phyloP scores from a whole-genome alignment of 2,329 filamentous ascomycete species.

The Tolypocladium tundrense region DNA sequence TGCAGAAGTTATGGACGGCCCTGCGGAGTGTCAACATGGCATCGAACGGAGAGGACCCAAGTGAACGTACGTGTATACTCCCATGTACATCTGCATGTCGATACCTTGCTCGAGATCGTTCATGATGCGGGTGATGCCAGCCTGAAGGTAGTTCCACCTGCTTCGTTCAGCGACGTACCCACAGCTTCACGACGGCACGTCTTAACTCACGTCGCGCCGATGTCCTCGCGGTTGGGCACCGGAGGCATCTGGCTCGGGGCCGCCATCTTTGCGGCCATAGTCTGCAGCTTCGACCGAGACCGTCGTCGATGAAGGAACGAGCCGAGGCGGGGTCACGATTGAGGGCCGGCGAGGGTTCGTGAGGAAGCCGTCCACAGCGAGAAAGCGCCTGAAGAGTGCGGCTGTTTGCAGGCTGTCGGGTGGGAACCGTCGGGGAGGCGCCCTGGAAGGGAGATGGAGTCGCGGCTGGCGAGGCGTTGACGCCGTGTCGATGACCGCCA shows the following conservation, averaged over 20 bases:
- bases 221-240: conserved; percentile 52
- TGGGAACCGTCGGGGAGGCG: not conserved
- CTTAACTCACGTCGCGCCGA: conserved; percentile 35
- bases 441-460: not conserved
- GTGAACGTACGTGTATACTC: conserved; percentile 69
- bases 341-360: not conserved
- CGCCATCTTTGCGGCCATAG: conserved; percentile 25
- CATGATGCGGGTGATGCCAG: conserved; percentile 89
- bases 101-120: conserved; percentile 81
- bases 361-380: not conserved
- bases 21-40: conserved; percentile 25
- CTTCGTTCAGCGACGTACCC: conserved; percentile 11
- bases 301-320: not conserved
- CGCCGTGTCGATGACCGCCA: not conserved
- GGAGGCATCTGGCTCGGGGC: conserved; percentile 39
- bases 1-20: conserved; percentile 98
- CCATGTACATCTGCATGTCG: conserved; percentile 96
- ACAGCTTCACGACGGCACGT: not conserved
- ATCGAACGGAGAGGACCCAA: not conserved
- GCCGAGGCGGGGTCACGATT: conserved; percentile 3
- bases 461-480: not conserved
- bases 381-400: not conserved
- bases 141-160: conserved; percentile 85
- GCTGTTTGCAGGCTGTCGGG: not conserved
- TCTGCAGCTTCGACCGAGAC: not conserved